phyloP scores from a whole-genome alignment of 495 filamentous ascomycete species.

The Penicillium pulvis region DNA sequence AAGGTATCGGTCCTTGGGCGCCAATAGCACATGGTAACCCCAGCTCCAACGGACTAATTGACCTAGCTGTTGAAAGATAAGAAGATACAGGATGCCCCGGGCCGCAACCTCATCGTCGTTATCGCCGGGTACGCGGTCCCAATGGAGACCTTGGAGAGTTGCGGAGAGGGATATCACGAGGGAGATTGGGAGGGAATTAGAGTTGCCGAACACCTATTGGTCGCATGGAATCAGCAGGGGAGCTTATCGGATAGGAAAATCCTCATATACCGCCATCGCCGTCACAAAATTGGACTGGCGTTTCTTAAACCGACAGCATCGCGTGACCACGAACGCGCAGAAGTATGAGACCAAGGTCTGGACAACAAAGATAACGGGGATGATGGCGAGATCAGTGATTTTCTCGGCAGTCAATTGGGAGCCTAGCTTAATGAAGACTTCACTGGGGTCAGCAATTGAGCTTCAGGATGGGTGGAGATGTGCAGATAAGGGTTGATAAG shows the following conservation, averaged over 20 bases:
- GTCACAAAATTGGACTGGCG: slow-evolving; percentile 89
- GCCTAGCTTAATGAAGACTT: slow-evolving; percentile 97
- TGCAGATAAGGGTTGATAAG: neutral
- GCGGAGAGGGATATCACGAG: slow-evolving; percentile 91
- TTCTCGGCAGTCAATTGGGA: slow-evolving; percentile 91
- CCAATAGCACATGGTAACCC: slow-evolving; percentile 92
- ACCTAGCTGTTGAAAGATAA: slow-evolving; percentile 97
- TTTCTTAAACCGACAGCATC: slow-evolving; percentile 77
- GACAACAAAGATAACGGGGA: slow-evolving; percentile 87
- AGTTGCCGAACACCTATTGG: slow-evolving; percentile 83
- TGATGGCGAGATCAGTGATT: slow-evolving; percentile 85
- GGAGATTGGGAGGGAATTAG: slow-evolving; percentile 96
- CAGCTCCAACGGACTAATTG: slow-evolving; percentile 97
- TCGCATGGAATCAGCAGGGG: slow-evolving; percentile 12
- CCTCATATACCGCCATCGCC: slow-evolving; percentile 78
- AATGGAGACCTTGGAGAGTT: slow-evolving; percentile 88
- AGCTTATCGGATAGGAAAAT: neutral
- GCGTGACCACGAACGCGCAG: slow-evolving; percentile 68
- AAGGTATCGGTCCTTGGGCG: slow-evolving; percentile 63
- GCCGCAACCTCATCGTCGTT: slow-evolving; percentile 95
- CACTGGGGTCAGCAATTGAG: slow-evolving; percentile 9
- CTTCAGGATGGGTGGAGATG: neutral
- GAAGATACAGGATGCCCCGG: slow-evolving; percentile 88
- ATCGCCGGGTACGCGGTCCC: slow-evolving; percentile 86
- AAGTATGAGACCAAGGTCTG: slow-evolving; percentile 83